These are phyloP conservation scores for Calophaca sinica DNA, from an alignment of 306 rosid species.

Conservation along the genomic window DNA sequence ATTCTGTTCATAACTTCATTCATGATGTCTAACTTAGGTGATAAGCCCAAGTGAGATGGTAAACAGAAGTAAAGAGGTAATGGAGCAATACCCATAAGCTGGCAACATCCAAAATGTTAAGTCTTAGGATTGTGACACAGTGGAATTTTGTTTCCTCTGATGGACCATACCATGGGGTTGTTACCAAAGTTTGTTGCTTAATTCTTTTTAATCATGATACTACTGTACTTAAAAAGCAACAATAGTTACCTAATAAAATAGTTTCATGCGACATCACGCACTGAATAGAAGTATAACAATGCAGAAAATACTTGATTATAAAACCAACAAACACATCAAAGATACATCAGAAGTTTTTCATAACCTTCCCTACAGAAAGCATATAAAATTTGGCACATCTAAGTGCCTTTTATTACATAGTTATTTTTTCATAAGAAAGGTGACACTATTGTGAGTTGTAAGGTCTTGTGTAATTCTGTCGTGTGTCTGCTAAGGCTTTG, in stretches of 20 bases:
- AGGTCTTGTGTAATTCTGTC: not conserved
- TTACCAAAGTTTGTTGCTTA: no score
- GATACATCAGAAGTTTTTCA: not conserved
- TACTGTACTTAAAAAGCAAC: no score
- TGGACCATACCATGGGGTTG: no score
- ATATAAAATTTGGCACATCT: constrained; percentile 12
- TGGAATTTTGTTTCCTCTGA: no score
- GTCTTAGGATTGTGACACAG: no score
- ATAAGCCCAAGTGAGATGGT: no score
- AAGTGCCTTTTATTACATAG: constrained; percentile 28
- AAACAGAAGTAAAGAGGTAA: not conserved
- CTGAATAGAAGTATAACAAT: not conserved
- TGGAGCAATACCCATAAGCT: no score
- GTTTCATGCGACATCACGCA: no score
- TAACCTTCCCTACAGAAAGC: not conserved
- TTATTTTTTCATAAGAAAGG: not conserved
- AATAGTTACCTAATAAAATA: no score
- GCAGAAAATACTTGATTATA: not conserved
- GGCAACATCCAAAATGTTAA: no score
- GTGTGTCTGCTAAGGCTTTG: not conserved
- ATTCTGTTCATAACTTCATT: not conserved
- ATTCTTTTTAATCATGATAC: no score
- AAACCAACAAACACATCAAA: not conserved
- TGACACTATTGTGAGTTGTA: no score
- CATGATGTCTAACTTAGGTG: not conserved